A percentile compares a stretch with the other conserved stretches of the same genome.
Evolutionary conservation across 306 rosid species (phyloP).

Genomic region (Hylodesmum podocarpum): DNA sequence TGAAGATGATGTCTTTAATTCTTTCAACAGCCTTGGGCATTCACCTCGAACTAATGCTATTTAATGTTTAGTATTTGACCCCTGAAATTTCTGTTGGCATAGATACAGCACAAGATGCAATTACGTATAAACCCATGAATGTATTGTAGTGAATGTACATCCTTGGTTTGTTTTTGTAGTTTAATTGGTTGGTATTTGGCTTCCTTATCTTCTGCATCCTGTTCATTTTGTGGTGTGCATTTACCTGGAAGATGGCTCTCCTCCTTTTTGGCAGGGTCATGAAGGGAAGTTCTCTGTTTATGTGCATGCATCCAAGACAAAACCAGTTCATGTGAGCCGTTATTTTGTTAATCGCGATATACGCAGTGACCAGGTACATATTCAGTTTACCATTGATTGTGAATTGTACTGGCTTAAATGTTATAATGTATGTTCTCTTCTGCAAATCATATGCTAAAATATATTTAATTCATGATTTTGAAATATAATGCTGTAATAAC

Average conservation of each 20-base stretch:
- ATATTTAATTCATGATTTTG: background rate
- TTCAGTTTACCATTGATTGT: conserved; percentile 15
- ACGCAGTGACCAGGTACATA: conserved; percentile 83
- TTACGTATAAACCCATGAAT: background rate
- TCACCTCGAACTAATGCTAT: background rate
- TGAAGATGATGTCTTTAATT: background rate
- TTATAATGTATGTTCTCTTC: background rate
- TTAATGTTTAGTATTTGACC: background rate
- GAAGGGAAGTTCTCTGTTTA: conserved; percentile 95
- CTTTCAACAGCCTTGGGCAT: background rate
- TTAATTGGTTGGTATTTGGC: conserved; percentile 5
- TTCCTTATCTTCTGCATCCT: conserved; percentile 8
- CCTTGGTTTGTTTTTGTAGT: conserved; percentile 15
- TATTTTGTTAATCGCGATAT: conserved; percentile 71
- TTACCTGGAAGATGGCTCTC: conserved; percentile 32
- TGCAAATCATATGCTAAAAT: background rate
- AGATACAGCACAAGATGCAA: conserved; percentile 2
- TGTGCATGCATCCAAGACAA: conserved; percentile 87
- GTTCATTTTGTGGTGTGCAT: conserved; percentile 22
- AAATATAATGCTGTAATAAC: conserved; percentile 1
- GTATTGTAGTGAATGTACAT: background rate
- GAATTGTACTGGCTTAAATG: background rate
- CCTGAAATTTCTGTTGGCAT: conserved; percentile 3
- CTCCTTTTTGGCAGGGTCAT: conserved; percentile 77
- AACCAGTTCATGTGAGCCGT: conserved; percentile 85